A percentile compares a stretch with the other conserved stretches of the same genome.
phyloP scores from a whole-genome alignment of 371 early-diverging fungal species.

The Mortierella sp. region DNA sequence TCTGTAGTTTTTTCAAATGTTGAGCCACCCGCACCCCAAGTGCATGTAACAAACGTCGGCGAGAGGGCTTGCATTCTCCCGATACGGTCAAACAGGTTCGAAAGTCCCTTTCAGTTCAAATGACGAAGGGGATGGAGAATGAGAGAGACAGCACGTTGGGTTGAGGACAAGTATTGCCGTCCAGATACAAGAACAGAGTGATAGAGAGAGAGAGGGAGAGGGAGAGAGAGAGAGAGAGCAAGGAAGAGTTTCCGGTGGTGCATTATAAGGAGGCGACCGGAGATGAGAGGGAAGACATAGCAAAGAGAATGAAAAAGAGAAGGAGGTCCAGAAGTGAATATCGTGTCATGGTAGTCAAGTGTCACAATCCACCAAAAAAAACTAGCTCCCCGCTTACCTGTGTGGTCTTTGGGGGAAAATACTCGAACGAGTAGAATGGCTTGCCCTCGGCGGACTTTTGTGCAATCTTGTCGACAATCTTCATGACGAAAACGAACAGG shows the following conservation, averaged over 20 bases:
- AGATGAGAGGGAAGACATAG: background rate
- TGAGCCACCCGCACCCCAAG: constrained; percentile 98
- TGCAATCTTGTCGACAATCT: constrained; percentile 68
- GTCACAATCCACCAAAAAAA: background rate
- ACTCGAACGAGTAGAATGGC: constrained; percentile 92
- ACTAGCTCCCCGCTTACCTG: constrained; percentile 68
- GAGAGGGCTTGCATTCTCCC: constrained; percentile 88
- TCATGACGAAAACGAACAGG: constrained; percentile 63
- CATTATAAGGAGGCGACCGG: background rate
- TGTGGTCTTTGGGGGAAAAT: constrained; percentile 97
- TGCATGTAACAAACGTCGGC: constrained; percentile 94
- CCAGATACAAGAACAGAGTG: constrained; percentile 38
- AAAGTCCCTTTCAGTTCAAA: constrained; percentile 74
- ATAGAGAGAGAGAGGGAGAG: constrained; percentile 6
- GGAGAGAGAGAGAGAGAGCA: background rate
- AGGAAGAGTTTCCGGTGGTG: background rate
- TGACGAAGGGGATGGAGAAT: background rate
- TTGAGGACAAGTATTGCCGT: constrained; percentile 8
- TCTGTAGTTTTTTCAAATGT: constrained; percentile 90
- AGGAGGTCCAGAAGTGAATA: constrained; percentile 56
- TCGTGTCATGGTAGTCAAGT: constrained; percentile 16
- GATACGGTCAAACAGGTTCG: constrained; percentile 94
- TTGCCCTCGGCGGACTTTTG: constrained; percentile 46
- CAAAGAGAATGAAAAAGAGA: background rate
- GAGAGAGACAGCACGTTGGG: background rate